A percentile compares a stretch with the other conserved stretches of the same genome.
Conservation (phyloP, 139 green algal genomes). For the Chlamydomonas eustigma region DNA sequence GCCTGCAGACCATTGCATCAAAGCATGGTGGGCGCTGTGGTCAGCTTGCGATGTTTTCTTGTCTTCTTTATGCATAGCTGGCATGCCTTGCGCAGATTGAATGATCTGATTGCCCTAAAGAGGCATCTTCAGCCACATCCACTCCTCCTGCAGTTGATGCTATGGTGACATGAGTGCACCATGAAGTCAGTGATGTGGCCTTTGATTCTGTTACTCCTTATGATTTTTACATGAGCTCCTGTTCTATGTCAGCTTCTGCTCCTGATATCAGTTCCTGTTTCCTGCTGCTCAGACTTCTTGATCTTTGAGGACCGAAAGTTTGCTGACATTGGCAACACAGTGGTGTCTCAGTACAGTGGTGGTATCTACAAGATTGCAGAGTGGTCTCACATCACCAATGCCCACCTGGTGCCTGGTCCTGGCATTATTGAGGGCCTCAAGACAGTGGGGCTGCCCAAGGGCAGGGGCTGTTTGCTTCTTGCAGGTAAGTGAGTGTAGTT, state of each 20-base stretch:
- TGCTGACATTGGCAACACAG: constrained; percentile 99
- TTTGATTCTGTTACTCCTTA: not conserved
- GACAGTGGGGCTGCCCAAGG: constrained; percentile 60
- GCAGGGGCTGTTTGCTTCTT: constrained; percentile 46
- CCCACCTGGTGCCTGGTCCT: constrained; percentile 89
- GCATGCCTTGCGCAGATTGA: no score
- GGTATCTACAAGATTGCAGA: constrained; percentile 75
- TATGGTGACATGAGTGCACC: no score
- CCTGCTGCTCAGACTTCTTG: constrained; percentile 78
- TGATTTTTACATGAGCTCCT: not conserved
- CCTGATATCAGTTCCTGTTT: constrained; percentile 1
- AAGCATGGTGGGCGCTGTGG: constrained; percentile 84
- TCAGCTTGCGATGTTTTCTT: no score
- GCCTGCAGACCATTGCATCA: constrained; percentile 64
- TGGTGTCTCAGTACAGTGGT: constrained; percentile 66
- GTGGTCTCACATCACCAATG: constrained; percentile 97
- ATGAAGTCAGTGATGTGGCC: no score
- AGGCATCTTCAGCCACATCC: no score
- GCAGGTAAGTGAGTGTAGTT: no score
- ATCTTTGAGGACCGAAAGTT: constrained; percentile 99
- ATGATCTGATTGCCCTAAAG: no score
- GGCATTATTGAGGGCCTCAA: constrained; percentile 98
- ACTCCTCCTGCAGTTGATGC: no score
- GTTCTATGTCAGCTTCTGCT: no score
- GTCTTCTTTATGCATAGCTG: no score